These are phyloP conservation scores for Jackrogersella minutella DNA, from an alignment of 495 filamentous ascomycete species.

Conservation along the genomic window DNA sequence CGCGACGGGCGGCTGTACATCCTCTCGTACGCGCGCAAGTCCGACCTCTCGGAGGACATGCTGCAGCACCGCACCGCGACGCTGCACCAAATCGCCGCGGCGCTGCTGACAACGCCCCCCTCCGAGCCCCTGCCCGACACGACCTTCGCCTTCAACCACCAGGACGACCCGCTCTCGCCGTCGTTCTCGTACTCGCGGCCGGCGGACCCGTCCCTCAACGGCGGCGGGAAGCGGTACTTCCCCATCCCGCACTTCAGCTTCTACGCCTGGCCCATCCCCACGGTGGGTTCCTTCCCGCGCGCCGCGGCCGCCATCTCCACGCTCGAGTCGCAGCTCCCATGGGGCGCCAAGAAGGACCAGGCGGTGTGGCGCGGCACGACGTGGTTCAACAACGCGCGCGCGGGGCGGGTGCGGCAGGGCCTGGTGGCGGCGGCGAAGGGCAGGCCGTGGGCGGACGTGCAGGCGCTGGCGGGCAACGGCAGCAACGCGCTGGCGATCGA, in stretches of 20 bases:
- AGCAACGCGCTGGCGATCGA: conserved; percentile 55
- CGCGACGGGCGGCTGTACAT: conserved; percentile 56
- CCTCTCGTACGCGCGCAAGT: conserved; percentile 51
- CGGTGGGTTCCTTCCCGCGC: conserved; percentile 65
- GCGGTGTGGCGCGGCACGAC: conserved; percentile 75
- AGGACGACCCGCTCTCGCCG: conserved; percentile 43
- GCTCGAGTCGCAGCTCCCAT: conserved; percentile 45
- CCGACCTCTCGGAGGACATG: conserved; percentile 52
- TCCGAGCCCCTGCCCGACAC: conserved; percentile 62
- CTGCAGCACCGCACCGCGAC: conserved; percentile 49
- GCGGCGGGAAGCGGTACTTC: conserved; percentile 60
- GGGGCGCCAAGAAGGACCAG: conserved; percentile 62
- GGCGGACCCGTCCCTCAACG: conserved; percentile 54
- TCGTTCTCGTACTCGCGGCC: conserved; percentile 47
- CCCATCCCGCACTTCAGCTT: conserved; percentile 83
- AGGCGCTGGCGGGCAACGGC: conserved; percentile 48
- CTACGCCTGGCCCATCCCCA: conserved; percentile 74
- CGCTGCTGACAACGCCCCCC: conserved; percentile 54
- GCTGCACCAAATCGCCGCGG: conserved; percentile 52
- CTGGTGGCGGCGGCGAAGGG: conserved; percentile 47
- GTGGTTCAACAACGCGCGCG: conserved; percentile 57
- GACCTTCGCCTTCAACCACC: conserved; percentile 58
- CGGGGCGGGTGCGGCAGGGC: conserved; percentile 54
- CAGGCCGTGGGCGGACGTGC: conserved; percentile 60
- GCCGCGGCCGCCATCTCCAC: conserved; percentile 56